Evolutionary conservation across 2,329 filamentous ascomycete genomes (phyloP).

Genomic region (Sordariomycetes sp.): DNA sequence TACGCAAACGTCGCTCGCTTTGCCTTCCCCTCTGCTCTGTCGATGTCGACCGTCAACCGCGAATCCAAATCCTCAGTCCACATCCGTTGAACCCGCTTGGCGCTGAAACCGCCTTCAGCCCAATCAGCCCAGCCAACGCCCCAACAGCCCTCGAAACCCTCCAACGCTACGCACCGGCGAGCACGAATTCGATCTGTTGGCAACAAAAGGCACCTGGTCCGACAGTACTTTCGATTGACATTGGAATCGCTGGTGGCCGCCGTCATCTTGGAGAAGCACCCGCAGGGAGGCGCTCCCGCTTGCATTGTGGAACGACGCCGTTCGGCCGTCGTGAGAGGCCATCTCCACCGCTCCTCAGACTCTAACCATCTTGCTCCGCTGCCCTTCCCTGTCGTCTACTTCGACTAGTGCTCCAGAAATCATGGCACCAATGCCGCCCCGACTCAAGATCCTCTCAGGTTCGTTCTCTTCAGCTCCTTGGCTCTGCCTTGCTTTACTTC

Average conservation of each 20-base stretch:
- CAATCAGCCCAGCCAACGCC: too few relatives aligned
- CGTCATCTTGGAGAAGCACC: too few relatives aligned
- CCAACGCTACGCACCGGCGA: too few relatives aligned
- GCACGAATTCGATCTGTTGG: too few relatives aligned
- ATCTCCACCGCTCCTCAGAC: conserved; percentile 7
- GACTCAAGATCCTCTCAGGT: conserved; percentile 54
- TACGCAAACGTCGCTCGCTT: conserved; percentile 2
- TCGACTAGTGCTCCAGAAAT: conserved; percentile 26
- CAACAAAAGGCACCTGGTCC: too few relatives aligned
- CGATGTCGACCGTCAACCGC: too few relatives aligned
- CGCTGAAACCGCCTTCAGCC: not conserved
- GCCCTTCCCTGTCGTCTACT: not conserved
- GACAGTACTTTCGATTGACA: too few relatives aligned
- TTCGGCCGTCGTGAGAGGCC: conserved; percentile 22
- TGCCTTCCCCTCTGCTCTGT: not conserved
- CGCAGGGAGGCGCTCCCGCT: conserved; percentile 2
- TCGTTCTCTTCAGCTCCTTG: conserved; percentile 21
- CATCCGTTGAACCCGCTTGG: not conserved
- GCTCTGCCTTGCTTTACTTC: conserved; percentile 8
- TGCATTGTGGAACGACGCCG: conserved; percentile 20
- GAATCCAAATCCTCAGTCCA: not conserved
- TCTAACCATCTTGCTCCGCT: conserved; percentile 17
- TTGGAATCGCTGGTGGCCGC: too few relatives aligned
- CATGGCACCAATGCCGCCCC: conserved; percentile 52
- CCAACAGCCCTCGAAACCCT: too few relatives aligned